These are phyloP conservation scores for Xerocomellus dryophilus DNA, from an alignment of 768 basidiomycete species.

Conservation along the genomic window DNA sequence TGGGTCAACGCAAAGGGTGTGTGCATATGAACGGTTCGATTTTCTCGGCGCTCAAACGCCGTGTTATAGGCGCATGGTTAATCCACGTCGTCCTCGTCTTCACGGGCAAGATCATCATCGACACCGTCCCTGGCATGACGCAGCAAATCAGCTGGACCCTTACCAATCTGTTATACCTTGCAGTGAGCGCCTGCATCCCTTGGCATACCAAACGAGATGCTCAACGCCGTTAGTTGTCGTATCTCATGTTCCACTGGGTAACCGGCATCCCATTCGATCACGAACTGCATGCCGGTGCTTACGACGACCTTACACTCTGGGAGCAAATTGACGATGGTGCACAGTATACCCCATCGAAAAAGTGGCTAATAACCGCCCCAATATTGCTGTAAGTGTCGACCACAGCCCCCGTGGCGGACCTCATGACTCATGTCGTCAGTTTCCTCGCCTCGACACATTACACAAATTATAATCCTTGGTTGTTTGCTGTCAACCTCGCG, in stretches of 20 bases:
- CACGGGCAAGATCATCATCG: conserved; percentile 86
- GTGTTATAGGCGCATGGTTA: conserved; percentile 85
- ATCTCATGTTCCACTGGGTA: conserved; percentile 98
- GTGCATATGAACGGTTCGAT: conserved; percentile 4
- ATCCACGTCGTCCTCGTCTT: conserved; percentile 94
- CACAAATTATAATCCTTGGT: conserved; percentile 92
- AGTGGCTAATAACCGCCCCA: conserved; percentile 91
- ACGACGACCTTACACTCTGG: conserved; percentile 97
- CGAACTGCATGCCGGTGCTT: conserved; percentile 85
- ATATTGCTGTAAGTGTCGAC: conserved; percentile 69
- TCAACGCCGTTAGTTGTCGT: conserved; percentile 64
- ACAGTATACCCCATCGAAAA: conserved; percentile 97
- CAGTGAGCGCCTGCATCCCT: conserved; percentile 48
- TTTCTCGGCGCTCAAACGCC: conserved; percentile 1
- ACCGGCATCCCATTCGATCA: conserved; percentile 95
- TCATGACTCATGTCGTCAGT: conserved; percentile 38
- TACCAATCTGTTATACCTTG: conserved; percentile 86
- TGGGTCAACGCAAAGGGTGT: conserved; percentile 88
- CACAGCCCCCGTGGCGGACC: neutral
- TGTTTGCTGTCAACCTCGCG: conserved; percentile 88
- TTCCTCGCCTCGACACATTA: conserved; percentile 98
- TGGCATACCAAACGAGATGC: neutral
- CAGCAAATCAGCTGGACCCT: conserved; percentile 95
- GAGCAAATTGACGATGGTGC: conserved; percentile 99
- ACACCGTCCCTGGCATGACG: conserved; percentile 91